Evolutionary conservation across 306 rosid genomes (phyloP).

Genomic region (Cicer chorassanicum): DNA sequence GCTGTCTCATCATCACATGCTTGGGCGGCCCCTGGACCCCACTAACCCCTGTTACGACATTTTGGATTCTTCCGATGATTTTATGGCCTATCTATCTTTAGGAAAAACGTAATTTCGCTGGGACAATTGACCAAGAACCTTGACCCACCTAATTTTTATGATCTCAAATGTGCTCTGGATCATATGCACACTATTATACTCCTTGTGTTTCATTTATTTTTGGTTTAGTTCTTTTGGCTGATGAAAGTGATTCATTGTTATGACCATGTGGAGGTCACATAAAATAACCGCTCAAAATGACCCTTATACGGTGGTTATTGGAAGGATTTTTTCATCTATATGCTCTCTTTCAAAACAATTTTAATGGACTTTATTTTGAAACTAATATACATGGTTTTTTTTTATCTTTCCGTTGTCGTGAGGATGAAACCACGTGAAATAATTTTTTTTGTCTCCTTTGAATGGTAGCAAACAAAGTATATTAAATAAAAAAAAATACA

Average conservation of each 20-base stretch:
- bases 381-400: too few relatives aligned
- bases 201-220: neutral
- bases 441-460: too few relatives aligned
- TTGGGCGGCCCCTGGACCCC: conserved; percentile 43
- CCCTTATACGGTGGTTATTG: neutral
- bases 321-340: too few relatives aligned
- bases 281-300: neutral
- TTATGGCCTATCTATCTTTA: conserved; percentile 32
- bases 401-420: too few relatives aligned
- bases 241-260: neutral
- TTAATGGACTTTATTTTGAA: too few relatives aligned
- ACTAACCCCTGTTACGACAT: conserved; percentile 42
- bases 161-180: neutral
- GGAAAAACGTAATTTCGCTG: conserved; percentile 29
- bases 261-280: neutral
- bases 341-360: too few relatives aligned
- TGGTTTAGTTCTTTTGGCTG: neutral
- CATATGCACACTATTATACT: conserved; percentile 1
- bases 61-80: conserved; percentile 38
- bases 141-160: conserved; percentile 39
- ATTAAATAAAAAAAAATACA: too few relatives aligned
- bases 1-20: neutral
- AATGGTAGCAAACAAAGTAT: too few relatives aligned
- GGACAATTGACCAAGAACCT: neutral
- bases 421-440: too few relatives aligned